Base-by-base conservation (phyloP, 352 stramenopile genomes). In the Globisporangium parvum region DNA sequence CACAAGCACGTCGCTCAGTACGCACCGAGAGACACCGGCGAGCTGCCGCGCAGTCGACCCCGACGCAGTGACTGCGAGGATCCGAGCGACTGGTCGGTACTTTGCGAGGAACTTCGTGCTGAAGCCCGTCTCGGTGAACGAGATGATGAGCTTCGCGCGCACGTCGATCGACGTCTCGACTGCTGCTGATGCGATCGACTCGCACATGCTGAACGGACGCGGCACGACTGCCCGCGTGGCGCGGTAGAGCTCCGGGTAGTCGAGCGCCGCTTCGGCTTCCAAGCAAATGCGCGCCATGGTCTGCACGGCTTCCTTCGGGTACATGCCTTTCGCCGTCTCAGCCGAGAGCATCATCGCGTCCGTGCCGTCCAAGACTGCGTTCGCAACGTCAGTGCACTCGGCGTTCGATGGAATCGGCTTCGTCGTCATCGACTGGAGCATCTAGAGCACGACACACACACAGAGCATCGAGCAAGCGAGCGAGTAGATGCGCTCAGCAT, bases 361-460 rank as follows among this genome's bases (percentile, higher is more conserved):
- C 14, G 97, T 98, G 50, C 97, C 97, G 65, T 99, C 97, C 10
- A 99, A 70, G 37, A 99, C 97, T 35, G 98, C 96, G 66, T 99
- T 99, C 33, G 97, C 96, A 17, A 99, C 97, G 71, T 99, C 98
- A 6, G 96, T 98, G 67, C 95, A 98, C 71, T 99, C 98, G 17
- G 98, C 98, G 59, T 97, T 98, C 3, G 97, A 99, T 33, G 98
- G 98, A 40, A 82, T 78, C 28, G 93, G 96, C 69, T 99, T 99
- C 54, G 71, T 89, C 55, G 97, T 98, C 97, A 99, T 99, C 17
- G 89, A 98, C 67, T 99, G 97, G 15, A 99, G 77, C 98, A 99
- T 99, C 72, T 99, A 88, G 33, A 24, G 39, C 20, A 41, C 26
- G 28, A 44, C 26, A 90, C 21, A 31, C 17, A 28, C 37, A n/a